phyloP scores from a whole-genome alignment of 768 basidiomycete genomes.

The Rhizopogon sp. region DNA sequence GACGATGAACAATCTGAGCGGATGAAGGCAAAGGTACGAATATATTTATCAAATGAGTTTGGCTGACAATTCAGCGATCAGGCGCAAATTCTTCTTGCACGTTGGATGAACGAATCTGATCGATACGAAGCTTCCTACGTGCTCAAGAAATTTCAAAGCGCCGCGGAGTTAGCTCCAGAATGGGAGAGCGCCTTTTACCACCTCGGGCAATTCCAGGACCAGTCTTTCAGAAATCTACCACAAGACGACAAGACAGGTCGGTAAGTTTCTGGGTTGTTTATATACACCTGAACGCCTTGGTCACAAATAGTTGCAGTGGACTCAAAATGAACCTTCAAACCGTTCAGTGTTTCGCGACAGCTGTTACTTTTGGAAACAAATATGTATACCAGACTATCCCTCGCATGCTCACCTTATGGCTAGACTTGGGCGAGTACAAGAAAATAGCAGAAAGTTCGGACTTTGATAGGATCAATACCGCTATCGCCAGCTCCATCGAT shows the following conservation, averaged over 20 bases:
- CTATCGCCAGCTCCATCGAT: conserved; percentile 50
- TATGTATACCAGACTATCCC: conserved; percentile 96
- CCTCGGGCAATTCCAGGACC: conserved; percentile 85
- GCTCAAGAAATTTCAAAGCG: conserved; percentile 50
- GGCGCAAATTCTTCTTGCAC: conserved; percentile 77
- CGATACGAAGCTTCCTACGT: conserved; percentile 68
- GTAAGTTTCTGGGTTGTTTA: conserved; percentile 22
- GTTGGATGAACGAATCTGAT: conserved; percentile 91
- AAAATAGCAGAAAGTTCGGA: conserved; percentile 25
- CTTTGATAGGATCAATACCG: conserved; percentile 53
- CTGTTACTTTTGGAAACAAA: conserved; percentile 83
- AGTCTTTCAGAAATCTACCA: conserved; percentile 56
- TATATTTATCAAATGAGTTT: neutral
- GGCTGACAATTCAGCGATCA: conserved; percentile 20
- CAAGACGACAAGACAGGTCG: conserved; percentile 46
- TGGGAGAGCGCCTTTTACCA: conserved; percentile 85
- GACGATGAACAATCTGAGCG: conserved; percentile 45
- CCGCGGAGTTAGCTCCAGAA: conserved; percentile 47
- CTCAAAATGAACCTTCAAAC: conserved; percentile 63
- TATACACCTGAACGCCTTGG: neutral
- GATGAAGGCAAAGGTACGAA: conserved; percentile 67
- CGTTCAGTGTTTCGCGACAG: conserved; percentile 60
- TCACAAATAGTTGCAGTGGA: conserved; percentile 35
- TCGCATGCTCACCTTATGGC: conserved; percentile 89
- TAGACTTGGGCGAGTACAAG: conserved; percentile 73